Percentiles rank a stretch among this genome's conserved stretches.
phyloP scores from a whole-genome alignment of 2,329 filamentous ascomycete genomes.

The Pseudogymnoascus pannorum region DNA sequence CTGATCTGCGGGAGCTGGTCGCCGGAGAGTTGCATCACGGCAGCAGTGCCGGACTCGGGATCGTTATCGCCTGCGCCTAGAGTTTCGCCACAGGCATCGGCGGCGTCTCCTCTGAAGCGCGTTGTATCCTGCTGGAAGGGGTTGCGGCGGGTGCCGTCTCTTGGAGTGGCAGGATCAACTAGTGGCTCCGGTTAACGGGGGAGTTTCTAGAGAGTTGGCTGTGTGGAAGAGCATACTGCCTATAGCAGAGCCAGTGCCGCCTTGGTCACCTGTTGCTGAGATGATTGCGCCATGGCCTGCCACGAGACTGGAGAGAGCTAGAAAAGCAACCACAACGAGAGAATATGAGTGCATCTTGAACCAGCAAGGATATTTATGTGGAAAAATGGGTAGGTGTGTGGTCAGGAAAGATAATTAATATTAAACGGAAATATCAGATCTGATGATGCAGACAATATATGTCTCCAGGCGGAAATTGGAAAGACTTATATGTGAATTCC shows the following conservation, averaged over 20 bases:
- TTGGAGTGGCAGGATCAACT: slow-evolving; percentile 49
- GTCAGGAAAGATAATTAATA: neutral
- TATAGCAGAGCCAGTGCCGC: slow-evolving; percentile 42
- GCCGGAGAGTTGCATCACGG: slow-evolving; percentile 52
- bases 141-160: slow-evolving; percentile 51
- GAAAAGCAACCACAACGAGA: slow-evolving; percentile 36
- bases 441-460: neutral
- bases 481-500: neutral
- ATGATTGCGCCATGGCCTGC: slow-evolving; percentile 56
- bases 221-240: slow-evolving; percentile 34
- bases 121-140: slow-evolving; percentile 60
- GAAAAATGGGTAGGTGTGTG: neutral
- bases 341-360: slow-evolving; percentile 35
- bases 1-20: slow-evolving; percentile 51
- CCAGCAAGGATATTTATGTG: neutral
- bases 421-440: neutral
- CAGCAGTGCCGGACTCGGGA: slow-evolving; percentile 46
- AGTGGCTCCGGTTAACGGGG: slow-evolving; percentile 30
- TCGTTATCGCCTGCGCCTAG: slow-evolving; percentile 49
- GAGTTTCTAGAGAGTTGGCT: slow-evolving; percentile 6
- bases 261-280: slow-evolving; percentile 48
- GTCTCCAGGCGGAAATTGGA: neutral
- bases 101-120: slow-evolving; percentile 48
- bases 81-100: slow-evolving; percentile 51
- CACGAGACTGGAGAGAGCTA: slow-evolving; percentile 48